Conservation (phyloP, 371 early-diverging fungal genomes). For the Massospora cicadina region DNA sequence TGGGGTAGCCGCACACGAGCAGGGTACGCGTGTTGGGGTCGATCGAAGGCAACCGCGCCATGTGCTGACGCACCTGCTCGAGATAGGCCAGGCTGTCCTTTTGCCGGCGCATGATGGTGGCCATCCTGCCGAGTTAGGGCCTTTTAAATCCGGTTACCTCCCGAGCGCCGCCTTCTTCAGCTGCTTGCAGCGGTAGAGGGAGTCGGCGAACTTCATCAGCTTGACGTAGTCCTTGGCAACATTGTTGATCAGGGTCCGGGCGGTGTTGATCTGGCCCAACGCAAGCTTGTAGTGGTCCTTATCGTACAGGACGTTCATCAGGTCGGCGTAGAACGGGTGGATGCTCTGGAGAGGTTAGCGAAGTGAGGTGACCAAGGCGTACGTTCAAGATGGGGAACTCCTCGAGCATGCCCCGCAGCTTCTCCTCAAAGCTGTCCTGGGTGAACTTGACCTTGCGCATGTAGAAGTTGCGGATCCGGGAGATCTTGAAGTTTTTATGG, state of each 20-base stretch:
- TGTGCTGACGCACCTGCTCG: slow-evolving; percentile 99
- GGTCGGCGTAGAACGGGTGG: slow-evolving; percentile 99
- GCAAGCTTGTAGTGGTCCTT: slow-evolving; percentile 99
- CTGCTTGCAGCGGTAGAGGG: slow-evolving; percentile 98
- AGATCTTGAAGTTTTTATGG: slow-evolving; percentile 88
- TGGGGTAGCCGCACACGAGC: slow-evolving; percentile 99
- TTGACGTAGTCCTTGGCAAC: slow-evolving; percentile 97
- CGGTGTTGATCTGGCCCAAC: slow-evolving; percentile 97
- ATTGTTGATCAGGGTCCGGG: slow-evolving; percentile 86
- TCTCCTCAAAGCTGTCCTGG: slow-evolving; percentile 93
- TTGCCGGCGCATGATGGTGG: slow-evolving; percentile 98
- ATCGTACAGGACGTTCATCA: slow-evolving; percentile 99
- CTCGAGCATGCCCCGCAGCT: slow-evolving; percentile 78
- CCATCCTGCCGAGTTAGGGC: slow-evolving; percentile 53
- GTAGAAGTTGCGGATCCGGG: slow-evolving; percentile 97
- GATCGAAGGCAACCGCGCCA: slow-evolving; percentile 93
- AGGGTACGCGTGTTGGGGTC: slow-evolving; percentile 98
- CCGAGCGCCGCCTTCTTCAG: slow-evolving; percentile 98
- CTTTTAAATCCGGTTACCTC: slow-evolving; percentile 17
- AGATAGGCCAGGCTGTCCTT: slow-evolving; percentile 96
- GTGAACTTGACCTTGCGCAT: slow-evolving; percentile 99
- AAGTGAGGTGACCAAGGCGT: slow-evolving; percentile 16
- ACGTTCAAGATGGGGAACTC: slow-evolving; percentile 99
- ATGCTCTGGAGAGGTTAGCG: slow-evolving; percentile 50
- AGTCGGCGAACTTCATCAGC: slow-evolving; percentile 98